phyloP scores from a whole-genome alignment of 768 basidiomycete genomes.

The Lentinula edodes region DNA sequence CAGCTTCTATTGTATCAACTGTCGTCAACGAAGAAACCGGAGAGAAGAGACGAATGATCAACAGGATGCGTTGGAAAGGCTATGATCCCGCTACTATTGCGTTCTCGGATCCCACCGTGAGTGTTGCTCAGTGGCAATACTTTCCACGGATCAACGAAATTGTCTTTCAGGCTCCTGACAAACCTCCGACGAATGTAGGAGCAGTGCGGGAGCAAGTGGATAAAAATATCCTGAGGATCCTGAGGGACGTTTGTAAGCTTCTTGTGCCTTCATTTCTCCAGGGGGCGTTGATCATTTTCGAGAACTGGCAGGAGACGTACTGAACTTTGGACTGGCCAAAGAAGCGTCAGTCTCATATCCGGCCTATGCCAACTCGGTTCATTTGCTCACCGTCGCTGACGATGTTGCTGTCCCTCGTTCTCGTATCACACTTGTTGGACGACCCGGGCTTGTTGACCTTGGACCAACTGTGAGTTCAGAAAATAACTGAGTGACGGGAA shows the following conservation, averaged over 20 bases:
- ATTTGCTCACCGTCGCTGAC: conserved; percentile 81
- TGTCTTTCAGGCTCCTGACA: conserved; percentile 44
- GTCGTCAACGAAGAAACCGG: conserved; percentile 70
- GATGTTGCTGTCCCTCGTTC: conserved; percentile 83
- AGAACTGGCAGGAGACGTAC: conserved; percentile 89
- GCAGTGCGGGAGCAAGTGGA: conserved; percentile 52
- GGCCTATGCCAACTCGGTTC: conserved; percentile 58
- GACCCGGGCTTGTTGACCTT: conserved; percentile 66
- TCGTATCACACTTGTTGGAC: conserved; percentile 80
- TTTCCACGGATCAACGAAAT: background rate
- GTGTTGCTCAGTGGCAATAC: conserved; percentile 6
- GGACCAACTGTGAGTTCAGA: no score
- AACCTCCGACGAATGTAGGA: conserved; percentile 57
- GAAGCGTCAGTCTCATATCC: conserved; percentile 79
- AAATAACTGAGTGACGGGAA: no score
- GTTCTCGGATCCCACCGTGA: conserved; percentile 55
- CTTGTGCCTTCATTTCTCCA: background rate
- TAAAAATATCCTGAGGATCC: conserved; percentile 67
- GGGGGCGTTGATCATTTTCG: conserved; percentile 65
- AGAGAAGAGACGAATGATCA: conserved; percentile 79
- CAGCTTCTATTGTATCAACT: conserved; percentile 65
- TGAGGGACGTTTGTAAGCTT: conserved; percentile 68
- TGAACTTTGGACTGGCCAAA: conserved; percentile 87
- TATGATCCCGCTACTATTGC: conserved; percentile 69
- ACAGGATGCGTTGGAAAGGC: conserved; percentile 82